Conservation (phyloP, 257 asterid species). For the Hygrophila difformis region DNA sequence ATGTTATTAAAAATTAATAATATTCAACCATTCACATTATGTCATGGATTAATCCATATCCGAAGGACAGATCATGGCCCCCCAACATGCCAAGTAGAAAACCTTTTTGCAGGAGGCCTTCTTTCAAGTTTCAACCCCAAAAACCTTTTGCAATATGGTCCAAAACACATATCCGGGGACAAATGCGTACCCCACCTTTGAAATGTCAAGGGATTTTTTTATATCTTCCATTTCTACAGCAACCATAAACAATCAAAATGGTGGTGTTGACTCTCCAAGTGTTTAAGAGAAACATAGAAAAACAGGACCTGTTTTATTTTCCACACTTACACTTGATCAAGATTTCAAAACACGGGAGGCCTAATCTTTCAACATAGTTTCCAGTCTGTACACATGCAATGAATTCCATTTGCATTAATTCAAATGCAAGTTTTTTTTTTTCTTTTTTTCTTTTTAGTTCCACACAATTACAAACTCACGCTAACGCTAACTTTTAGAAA, state of each 20-base stretch:
- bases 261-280: conserved; percentile 8
- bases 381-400: conserved; percentile 6
- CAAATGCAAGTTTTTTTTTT: conserved; percentile 4
- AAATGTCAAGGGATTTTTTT: conserved; percentile 18
- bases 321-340: conserved; percentile 1
- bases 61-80: too few species aligned
- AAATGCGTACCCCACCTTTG: conserved; percentile 1
- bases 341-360: conserved; percentile 11
- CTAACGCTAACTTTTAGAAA: too few species aligned
- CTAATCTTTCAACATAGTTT: conserved; percentile 11
- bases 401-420: conserved; percentile 2
- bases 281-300: not conserved
- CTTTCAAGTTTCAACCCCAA: not conserved
- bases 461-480: too few species aligned
- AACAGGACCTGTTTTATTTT: not conserved
- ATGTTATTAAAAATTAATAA: not conserved
- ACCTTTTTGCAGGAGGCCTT: not conserved
- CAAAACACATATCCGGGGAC: not conserved
- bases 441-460: too few species aligned
- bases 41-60: too few species aligned
- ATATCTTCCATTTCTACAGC: conserved; percentile 5
- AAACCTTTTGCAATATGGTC: conserved; percentile 1
- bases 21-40: too few species aligned
- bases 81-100: too few species aligned
- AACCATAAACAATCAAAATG: conserved; percentile 8